A percentile compares a stretch with the other conserved stretches of the same genome.
phyloP scores from a whole-genome alignment of 2,329 filamentous ascomycete genomes.

The Penicillium palitans region DNA sequence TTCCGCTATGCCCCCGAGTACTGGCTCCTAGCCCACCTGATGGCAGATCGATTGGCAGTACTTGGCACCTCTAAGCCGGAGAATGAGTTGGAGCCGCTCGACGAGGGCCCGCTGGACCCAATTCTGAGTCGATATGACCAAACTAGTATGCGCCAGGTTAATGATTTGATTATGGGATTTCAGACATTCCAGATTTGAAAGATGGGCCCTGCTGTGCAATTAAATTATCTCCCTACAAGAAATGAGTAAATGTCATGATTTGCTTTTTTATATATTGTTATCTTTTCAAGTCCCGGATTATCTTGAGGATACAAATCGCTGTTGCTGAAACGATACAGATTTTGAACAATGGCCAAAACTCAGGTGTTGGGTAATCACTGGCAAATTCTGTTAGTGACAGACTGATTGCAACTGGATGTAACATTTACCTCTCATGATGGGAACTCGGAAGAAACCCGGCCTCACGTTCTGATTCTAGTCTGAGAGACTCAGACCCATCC shows the following conservation, averaged over 20 bases:
- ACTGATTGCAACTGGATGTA: background rate
- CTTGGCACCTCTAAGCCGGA: slow-evolving; percentile 6
- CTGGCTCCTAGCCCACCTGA: slow-evolving; percentile 39
- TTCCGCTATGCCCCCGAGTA: slow-evolving; percentile 15
- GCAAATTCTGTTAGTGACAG: background rate
- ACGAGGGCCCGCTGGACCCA: slow-evolving; percentile 22
- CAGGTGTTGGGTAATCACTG: background rate
- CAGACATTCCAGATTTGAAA: slow-evolving; percentile 32
- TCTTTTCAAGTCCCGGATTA: slow-evolving; percentile 1
- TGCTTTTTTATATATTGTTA: background rate
- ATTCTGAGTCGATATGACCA: slow-evolving; percentile 42
- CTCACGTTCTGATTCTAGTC: slow-evolving; percentile 1
- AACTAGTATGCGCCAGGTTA: slow-evolving; percentile 44
- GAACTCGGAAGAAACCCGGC: slow-evolving; percentile 6
- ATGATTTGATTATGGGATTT: slow-evolving; percentile 41
- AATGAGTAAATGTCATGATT: background rate
- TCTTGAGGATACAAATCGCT: slow-evolving; percentile 5
- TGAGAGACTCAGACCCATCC: background rate
- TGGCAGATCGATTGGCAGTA: slow-evolving; percentile 30
- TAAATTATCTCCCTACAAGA: too few relatives aligned
- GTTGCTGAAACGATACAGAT: slow-evolving; percentile 5
- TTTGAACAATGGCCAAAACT: background rate
- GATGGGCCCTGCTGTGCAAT: background rate
- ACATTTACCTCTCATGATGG: background rate
- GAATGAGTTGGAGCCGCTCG: slow-evolving; percentile 5